Conservation (phyloP, 352 stramenopile species). For the Pythium rishiriense region DNA sequence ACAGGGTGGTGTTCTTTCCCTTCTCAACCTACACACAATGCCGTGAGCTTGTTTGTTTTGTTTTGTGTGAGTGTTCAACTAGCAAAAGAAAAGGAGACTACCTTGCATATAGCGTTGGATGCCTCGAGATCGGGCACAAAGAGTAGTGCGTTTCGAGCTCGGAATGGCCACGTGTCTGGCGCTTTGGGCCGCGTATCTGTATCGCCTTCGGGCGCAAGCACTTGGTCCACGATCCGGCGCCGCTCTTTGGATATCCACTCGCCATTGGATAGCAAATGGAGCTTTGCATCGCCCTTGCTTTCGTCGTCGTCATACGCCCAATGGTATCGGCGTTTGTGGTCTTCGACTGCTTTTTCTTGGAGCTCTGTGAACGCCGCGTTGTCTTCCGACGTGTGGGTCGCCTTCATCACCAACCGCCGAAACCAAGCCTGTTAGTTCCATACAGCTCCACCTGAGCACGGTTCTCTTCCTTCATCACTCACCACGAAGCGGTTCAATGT, state of each 20-base stretch:
- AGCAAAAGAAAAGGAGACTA: conserved; percentile 20
- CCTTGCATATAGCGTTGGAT: conserved; percentile 62
- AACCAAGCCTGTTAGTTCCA: too few species aligned
- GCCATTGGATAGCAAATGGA: conserved; percentile 70
- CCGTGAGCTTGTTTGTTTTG: neutral
- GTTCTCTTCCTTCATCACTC: conserved; percentile 3
- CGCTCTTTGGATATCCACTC: conserved; percentile 74
- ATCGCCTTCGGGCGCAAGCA: conserved; percentile 37
- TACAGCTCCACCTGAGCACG: neutral
- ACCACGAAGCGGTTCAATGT: conserved; percentile 78
- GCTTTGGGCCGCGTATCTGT: conserved; percentile 57
- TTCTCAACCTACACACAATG: conserved; percentile 4
- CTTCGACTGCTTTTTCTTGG: conserved; percentile 67
- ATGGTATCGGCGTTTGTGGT: conserved; percentile 70
- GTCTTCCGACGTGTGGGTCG: conserved; percentile 84
- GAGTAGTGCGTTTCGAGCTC: conserved; percentile 69
- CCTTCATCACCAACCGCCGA: conserved; percentile 24
- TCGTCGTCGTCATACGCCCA: conserved; percentile 73
- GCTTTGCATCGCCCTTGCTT: conserved; percentile 54
- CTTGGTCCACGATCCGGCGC: conserved; percentile 58
- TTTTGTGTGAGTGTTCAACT: neutral
- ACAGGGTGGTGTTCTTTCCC: neutral
- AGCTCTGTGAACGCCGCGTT: conserved; percentile 79
- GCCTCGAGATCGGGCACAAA: conserved; percentile 71
- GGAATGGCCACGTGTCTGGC: conserved; percentile 76